A percentile compares a stretch with the other conserved stretches of the same genome.
Conservation (phyloP, 805 yeast species). For the Cyberlindnera americana region DNA sequence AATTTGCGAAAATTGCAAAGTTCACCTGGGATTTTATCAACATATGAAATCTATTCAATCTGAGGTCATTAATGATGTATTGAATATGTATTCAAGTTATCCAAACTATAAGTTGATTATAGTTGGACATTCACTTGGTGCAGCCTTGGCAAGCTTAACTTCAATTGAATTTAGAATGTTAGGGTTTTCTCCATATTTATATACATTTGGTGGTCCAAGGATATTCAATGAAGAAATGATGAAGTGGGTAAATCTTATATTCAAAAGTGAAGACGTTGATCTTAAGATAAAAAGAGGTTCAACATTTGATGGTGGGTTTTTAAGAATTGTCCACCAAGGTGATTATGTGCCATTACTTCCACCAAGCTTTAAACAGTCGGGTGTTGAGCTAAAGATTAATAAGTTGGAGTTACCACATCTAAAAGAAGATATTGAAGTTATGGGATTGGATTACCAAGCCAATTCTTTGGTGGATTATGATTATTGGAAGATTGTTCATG, state of each 20-base stretch:
- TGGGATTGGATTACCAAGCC: constrained; percentile 10
- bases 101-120: constrained; percentile 51
- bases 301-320: constrained; percentile 34
- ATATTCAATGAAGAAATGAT: constrained; percentile 53
- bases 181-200: constrained; percentile 52
- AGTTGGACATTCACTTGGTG: constrained; percentile 78
- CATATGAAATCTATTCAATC: constrained; percentile 42
- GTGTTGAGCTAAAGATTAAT: constrained; percentile 31
- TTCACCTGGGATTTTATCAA: constrained; percentile 63
- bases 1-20: constrained; percentile 48
- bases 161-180: constrained; percentile 59
- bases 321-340: constrained; percentile 52
- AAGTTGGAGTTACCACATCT: constrained; percentile 39
- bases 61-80: constrained; percentile 27
- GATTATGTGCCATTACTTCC: constrained; percentile 64
- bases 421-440: constrained; percentile 12
- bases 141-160: constrained; percentile 59
- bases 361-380: constrained; percentile 37
- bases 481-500: constrained; percentile 27
- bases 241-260: constrained; percentile 50
- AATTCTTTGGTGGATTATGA: not conserved
- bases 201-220: constrained; percentile 64
- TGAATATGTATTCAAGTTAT: constrained; percentile 33
- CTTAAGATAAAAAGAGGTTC: constrained; percentile 16
- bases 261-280: constrained; percentile 35